Percentiles rank a stretch among this genome's conserved stretches.
Evolutionary conservation across 2,329 filamentous ascomycete genomes (phyloP).

Genomic region (Beauveria asiatica): DNA sequence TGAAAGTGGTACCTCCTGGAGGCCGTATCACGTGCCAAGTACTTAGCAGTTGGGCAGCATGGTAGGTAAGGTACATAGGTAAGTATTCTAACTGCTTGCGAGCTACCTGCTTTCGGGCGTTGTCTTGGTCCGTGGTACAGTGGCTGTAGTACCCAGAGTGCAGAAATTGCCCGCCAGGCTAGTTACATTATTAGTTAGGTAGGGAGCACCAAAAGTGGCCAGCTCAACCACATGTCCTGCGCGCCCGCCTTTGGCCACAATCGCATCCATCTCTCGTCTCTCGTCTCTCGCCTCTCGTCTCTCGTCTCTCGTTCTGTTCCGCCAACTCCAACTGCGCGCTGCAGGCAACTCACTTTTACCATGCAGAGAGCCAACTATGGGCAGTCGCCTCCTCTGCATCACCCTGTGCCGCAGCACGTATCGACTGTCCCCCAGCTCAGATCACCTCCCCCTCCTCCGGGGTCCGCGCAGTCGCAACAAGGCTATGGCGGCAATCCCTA

Average conservation of each 20-base stretch:
- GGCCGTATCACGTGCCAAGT: conserved; percentile 9
- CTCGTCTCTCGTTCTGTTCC: not conserved
- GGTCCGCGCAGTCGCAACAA: conserved; percentile 57
- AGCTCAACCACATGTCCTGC: conserved; percentile 7
- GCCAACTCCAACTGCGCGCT: conserved; percentile 4
- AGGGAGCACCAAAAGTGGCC: not conserved
- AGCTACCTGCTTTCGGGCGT: too few species aligned
- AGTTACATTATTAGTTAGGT: not conserved
- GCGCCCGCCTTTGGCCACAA: not conserved
- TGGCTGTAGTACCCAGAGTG: too few species aligned
- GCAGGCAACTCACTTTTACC: conserved; percentile 20
- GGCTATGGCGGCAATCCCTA: conserved; percentile 65
- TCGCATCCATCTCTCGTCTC: not conserved
- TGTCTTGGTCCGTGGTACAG: too few species aligned
- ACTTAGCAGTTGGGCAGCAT: not conserved
- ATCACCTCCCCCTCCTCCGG: conserved; percentile 77
- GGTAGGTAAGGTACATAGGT: not conserved
- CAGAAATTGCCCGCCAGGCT: too few species aligned
- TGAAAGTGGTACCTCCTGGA: conserved; percentile 1
- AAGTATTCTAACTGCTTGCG: not conserved
- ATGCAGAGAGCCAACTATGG: conserved; percentile 86
- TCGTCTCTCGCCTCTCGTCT: not conserved
- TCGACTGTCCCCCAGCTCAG: conserved; percentile 95
- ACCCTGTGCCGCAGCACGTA: conserved; percentile 96
- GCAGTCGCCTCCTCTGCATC: conserved; percentile 89